phyloP scores from a whole-genome alignment of 2,329 filamentous ascomycete genomes.

The Fusarium cyanostomum region DNA sequence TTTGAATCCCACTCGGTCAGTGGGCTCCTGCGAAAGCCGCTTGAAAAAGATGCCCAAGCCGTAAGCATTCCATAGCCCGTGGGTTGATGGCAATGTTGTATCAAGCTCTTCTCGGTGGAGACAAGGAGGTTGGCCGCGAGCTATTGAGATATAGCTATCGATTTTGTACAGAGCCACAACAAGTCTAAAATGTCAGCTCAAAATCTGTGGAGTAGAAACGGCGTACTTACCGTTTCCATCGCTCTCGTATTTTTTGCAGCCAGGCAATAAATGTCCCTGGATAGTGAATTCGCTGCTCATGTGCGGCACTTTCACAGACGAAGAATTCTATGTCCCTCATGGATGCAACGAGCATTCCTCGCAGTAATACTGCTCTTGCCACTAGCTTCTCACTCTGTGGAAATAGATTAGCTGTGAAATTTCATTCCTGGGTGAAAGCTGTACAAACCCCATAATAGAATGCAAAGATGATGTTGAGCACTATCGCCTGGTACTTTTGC shows the following conservation, averaged over 20 bases:
- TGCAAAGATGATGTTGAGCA: constrained; percentile 53
- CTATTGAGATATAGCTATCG: constrained; percentile 50
- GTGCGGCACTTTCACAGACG: constrained; percentile 45
- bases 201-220: background rate
- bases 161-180: constrained; percentile 50
- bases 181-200: constrained; percentile 42
- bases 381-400: constrained; percentile 46
- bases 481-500: constrained; percentile 47
- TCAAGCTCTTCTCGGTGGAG: constrained; percentile 52
- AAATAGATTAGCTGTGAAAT: background rate
- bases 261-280: constrained; percentile 52
- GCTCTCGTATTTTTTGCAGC: constrained; percentile 44
- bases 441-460: constrained; percentile 48
- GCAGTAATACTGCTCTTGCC: constrained; percentile 46
- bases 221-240: constrained; percentile 48
- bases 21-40: constrained; percentile 46
- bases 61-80: constrained; percentile 50
- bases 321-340: constrained; percentile 52
- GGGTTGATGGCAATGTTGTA: constrained; percentile 47
- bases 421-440: background rate
- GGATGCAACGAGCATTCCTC: constrained; percentile 47
- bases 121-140: constrained; percentile 44
- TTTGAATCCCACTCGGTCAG: constrained; percentile 43
- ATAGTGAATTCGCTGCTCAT: constrained; percentile 48
- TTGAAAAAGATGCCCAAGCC: constrained; percentile 51